phyloP scores from a whole-genome alignment of 2,329 filamentous ascomycete species.

The Exophiala sp. region DNA sequence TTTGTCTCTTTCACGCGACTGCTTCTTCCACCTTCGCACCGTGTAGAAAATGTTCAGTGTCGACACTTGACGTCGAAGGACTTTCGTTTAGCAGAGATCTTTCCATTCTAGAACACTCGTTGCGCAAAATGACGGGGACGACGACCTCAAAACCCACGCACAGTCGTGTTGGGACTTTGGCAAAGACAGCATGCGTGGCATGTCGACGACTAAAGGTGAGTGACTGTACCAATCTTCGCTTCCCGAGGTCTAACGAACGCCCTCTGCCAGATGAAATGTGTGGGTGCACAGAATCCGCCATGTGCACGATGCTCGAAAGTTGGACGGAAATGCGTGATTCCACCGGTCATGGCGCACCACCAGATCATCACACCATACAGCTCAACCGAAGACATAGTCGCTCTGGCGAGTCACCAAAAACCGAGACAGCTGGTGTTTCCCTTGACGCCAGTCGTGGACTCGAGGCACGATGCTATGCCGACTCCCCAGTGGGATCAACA shows the following conservation, averaged over 20 bases:
- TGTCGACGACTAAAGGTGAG: slow-evolving; percentile 11
- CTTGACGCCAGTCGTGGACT: background rate
- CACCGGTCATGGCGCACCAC: background rate
- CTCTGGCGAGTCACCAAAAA: background rate
- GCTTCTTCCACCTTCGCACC: too few species aligned
- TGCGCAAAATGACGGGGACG: background rate
- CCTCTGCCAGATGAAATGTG: slow-evolving; percentile 8
- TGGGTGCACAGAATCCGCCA: slow-evolving; percentile 5
- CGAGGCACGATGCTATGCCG: background rate
- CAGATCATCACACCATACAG: background rate
- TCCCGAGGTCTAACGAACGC: background rate
- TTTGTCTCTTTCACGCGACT: too few species aligned
- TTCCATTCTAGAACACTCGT: too few species aligned
- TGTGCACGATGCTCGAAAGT: slow-evolving; percentile 6
- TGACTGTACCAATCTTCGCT: background rate
- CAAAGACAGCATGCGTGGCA: slow-evolving; percentile 7
- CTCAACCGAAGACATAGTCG: slow-evolving; percentile 6
- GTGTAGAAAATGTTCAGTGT: too few species aligned
- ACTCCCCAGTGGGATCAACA: background rate
- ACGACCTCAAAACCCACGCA: background rate
- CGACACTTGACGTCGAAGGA: too few species aligned
- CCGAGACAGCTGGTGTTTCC: slow-evolving; percentile 1
- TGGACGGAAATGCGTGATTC: slow-evolving; percentile 7
- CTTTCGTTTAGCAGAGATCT: too few species aligned
- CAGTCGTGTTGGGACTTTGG: slow-evolving; percentile 7